Base-by-base conservation (phyloP, 2,329 filamentous ascomycete genomes). In the Verticillium isaacii region DNA sequence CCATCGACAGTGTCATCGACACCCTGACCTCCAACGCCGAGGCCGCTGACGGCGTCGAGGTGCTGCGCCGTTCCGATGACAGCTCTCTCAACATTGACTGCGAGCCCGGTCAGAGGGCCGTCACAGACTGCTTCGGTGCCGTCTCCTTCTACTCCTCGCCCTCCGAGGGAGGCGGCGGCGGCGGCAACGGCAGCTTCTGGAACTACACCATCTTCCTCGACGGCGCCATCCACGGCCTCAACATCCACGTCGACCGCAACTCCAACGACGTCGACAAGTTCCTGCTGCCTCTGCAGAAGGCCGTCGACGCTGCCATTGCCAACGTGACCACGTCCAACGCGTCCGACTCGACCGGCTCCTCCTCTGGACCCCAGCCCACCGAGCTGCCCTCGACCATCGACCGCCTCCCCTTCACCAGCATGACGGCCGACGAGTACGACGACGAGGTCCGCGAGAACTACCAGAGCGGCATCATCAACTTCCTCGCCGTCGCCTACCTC, bases 161-260 rank as follows among this genome's bases (percentile, higher is more conserved):
- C 0, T 79, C 75, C 0, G 85, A 91, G 71, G 63, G 63, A 1
- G 23, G 58, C 0, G 67, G 66, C 3, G 68, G 67, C 6, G 4
- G n/a, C n/a, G 87, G 87, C 32, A 45, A 58, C 0, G 67, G 67
- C 3, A 69, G 67, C 6, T 62, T 66, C 12, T 93, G 90, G 90
- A 92, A 92, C 73, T 93, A 93, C 70, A 90, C 89, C 0, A 77
- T 93, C 17, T 78, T 88, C 60, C 85, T 85, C 2, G 90, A 93
- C 82, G 60, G 67, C 4, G 78, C 82, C 1, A 78, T 90, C 55
- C 25, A 32, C 0, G 83, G 84, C 15, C 69, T 69, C 9, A 78
- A 77, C 52, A 84, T 91, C 60, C 80, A 83, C 65, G 83, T 87
- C 23, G 77, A 84, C 54, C 75, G 79, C 14, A 73, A 78, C 34